These are phyloP conservation scores for Penicillium italicum DNA, from an alignment of 2,329 filamentous ascomycete species.

Conservation along the genomic window DNA sequence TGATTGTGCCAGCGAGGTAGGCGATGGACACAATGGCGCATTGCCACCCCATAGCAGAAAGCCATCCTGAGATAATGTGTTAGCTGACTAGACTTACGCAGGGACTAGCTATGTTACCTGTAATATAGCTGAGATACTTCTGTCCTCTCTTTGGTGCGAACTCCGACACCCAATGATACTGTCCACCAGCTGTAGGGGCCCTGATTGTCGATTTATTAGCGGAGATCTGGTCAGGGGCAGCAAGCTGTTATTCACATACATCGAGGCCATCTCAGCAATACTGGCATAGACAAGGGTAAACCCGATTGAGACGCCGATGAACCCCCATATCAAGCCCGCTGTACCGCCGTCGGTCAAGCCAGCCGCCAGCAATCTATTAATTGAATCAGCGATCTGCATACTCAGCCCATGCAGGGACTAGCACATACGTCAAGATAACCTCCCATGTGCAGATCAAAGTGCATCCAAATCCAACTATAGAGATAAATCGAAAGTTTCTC, in stretches of 20 bases:
- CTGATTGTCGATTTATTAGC: conserved; percentile 17
- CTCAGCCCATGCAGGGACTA: neutral
- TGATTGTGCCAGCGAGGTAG: conserved; percentile 45
- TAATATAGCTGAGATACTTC: conserved; percentile 46
- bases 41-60: conserved; percentile 46
- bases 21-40: conserved; percentile 44
- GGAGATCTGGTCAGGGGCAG: too few species aligned
- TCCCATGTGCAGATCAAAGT: conserved; percentile 46
- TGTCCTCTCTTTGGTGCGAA: conserved; percentile 44
- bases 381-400: conserved; percentile 9
- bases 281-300: conserved; percentile 37
- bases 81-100: neutral
- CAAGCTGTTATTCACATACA: conserved; percentile 26
- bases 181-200: conserved; percentile 42
- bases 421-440: conserved; percentile 39
- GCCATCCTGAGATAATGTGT: conserved; percentile 35
- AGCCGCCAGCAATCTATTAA: conserved; percentile 26
- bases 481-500: conserved; percentile 46
- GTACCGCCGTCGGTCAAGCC: conserved; percentile 39
- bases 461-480: conserved; percentile 45
- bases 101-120: conserved; percentile 27
- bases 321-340: conserved; percentile 40
- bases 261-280: conserved; percentile 44
- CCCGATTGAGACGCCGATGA: conserved; percentile 31
- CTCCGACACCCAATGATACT: conserved; percentile 34